These are phyloP conservation scores for Globisporangium irregulare DNA, from an alignment of 352 stramenopile genomes.

Conservation along the genomic window DNA sequence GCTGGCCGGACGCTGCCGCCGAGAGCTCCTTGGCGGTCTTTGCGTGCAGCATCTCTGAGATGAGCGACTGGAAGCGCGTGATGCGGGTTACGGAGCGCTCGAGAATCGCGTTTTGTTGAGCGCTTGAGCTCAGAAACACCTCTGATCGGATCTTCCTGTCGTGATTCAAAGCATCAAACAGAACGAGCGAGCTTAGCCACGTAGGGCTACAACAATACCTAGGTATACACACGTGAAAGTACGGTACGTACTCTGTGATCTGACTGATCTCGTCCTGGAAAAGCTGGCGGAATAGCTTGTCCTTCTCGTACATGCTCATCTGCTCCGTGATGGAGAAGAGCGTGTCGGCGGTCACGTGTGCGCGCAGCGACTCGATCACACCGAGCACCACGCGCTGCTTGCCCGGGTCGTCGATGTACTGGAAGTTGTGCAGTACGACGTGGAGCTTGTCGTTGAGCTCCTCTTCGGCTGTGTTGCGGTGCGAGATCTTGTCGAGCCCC, in stretches of 20 bases:
- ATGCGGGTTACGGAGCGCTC: constrained; percentile 52
- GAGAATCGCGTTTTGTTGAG: constrained; percentile 61
- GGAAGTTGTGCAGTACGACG: constrained; percentile 50
- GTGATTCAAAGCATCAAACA: not conserved
- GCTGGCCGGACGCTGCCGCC: not conserved
- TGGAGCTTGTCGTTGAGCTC: constrained; percentile 53
- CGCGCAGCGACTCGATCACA: constrained; percentile 40
- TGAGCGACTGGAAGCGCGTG: constrained; percentile 55
- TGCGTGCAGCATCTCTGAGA: constrained; percentile 19
- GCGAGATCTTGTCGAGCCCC: constrained; percentile 46
- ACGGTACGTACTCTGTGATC: constrained; percentile 42
- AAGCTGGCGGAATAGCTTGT: constrained; percentile 50
- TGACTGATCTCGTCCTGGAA: constrained; percentile 53
- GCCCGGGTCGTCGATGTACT: constrained; percentile 50
- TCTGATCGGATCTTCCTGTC: constrained; percentile 50
- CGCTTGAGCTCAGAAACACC: constrained; percentile 43
- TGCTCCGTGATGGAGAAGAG: constrained; percentile 42
- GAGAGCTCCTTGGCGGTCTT: not conserved
- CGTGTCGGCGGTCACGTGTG: constrained; percentile 49
- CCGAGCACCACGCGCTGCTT: constrained; percentile 57
- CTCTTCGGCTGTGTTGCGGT: constrained; percentile 38
- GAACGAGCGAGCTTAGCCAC: not conserved
- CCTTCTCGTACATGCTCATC: constrained; percentile 53
- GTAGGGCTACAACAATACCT: not conserved
- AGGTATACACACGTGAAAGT: not conserved